Percentiles rank a stretch among this genome's conserved stretches.
phyloP scores from a whole-genome alignment of 495 filamentous ascomycete species.

The Daldinia caldariorum region DNA sequence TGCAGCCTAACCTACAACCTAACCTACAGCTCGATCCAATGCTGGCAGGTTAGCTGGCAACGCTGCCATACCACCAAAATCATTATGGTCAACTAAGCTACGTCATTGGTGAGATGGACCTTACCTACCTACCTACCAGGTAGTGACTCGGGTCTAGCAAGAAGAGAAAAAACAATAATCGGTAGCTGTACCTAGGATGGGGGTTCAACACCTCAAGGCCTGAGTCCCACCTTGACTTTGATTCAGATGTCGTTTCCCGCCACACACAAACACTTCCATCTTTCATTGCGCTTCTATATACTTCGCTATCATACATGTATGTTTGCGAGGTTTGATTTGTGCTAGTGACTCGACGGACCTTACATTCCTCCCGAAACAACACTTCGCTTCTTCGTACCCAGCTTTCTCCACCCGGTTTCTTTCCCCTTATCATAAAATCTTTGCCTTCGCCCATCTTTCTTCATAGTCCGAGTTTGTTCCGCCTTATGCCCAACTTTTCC shows the following conservation, averaged over 20 bases:
- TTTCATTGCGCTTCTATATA: constrained; percentile 7
- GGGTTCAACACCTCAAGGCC: constrained; percentile 26
- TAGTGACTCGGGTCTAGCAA: constrained; percentile 27
- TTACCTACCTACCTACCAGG: no score
- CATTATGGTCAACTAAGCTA: constrained; percentile 32
- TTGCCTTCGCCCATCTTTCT: neutral
- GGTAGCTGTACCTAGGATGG: no score
- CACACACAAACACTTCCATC: constrained; percentile 30
- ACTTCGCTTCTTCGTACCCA: constrained; percentile 19
- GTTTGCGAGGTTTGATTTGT: constrained; percentile 23
- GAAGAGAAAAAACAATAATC: constrained; percentile 7
- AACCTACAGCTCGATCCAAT: neutral
- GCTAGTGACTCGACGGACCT: constrained; percentile 23
- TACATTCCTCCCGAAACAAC: constrained; percentile 31
- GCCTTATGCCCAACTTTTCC: constrained; percentile 21
- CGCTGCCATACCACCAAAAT: constrained; percentile 7
- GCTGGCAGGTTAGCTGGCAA: neutral
- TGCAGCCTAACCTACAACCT: neutral
- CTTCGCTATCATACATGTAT: constrained; percentile 1
- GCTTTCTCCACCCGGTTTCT: constrained; percentile 1
- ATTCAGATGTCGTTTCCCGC: constrained; percentile 39
- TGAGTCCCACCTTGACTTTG: constrained; percentile 34
- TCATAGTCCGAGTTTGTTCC: constrained; percentile 10
- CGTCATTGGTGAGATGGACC: constrained; percentile 39
- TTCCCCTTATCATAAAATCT: constrained; percentile 10